Evolutionary conservation across 1,284 basidiomycete genomes (phyloP), one percentile per base, ranked within the genome.

Genomic region (Sutorius eximius): DNA sequence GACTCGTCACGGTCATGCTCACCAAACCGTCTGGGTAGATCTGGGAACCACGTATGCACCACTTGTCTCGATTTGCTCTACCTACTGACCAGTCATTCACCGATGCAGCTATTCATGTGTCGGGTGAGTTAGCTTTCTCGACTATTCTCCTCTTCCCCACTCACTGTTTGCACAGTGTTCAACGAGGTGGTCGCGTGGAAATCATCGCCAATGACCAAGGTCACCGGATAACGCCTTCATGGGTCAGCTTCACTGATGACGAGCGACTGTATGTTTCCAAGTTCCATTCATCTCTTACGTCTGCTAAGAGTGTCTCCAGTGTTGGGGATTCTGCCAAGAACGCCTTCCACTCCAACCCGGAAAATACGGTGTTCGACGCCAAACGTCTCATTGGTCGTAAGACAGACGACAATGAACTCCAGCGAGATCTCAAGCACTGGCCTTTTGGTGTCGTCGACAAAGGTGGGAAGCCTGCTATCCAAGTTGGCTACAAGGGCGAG

Each of bases 121-220:
- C 67, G 87, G 82, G 84, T 86, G 58, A 60, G 82, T 74, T 5
- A 2, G 7, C 42, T 53, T 18, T 1, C 13, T 16, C 12, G 13
- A 5, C 2, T 2, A 16, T 3, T 3, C 16, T 24, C 3, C 2
- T 1, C 13, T 1, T 44, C 9, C 22, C 38, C 1, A 11, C 38
- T 59, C 27, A 53, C 56, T 13, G 27, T 36, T 48, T 45, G 52
- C 0, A 10, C 61, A 93, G 94, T 81, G 92, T 98, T 53, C 92
- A 95, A 76, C 89, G 89, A 56, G 89, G 89, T 58, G 95, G 93
- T 64, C 90, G 91, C 65, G 94, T 97, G 40, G 94, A 98, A 76
- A 97, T 96, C 65, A 95, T 96, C 68, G 92, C 95, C 72, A 97
- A 97, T 77, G 95, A 96, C 79, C 94, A 97, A 74, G 95, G 95